Base-by-base conservation (phyloP, 106 monocot genomes). In the Allium cepa region DNA sequence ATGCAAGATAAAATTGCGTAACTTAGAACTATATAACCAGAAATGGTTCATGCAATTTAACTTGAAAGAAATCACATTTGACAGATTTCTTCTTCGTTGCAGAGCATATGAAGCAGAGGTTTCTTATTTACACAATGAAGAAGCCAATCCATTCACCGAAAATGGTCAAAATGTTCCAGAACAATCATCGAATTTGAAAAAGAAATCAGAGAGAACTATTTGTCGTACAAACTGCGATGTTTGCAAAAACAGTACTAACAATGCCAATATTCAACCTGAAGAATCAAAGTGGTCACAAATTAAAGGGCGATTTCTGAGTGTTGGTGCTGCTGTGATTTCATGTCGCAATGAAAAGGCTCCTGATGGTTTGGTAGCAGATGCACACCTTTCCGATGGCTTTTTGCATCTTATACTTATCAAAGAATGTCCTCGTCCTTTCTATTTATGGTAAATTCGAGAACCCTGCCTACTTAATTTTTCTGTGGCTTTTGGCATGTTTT, bases 271-370 rank as follows among this genome's bases (percentile, higher is more conserved):
- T 60, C 59, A 69, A 59, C 49, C 63, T 60, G 70, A 73, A 57
- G 76, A 82, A 63, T 53, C 70, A 48, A 87, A 72, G 62, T 94
- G 94, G 94, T 26, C 69, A 49, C 56, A 49, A 59, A 75, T 69
- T 48, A 83, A 91, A 57, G 94, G 94, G 17, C 81, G 73, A 47
- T 94, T 80, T 61, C 78, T 91, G 63, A 90, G 94, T 68, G 70
- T 94, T 73, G 94, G 94, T 62, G 94, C 82, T 45, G 94, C 94
- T 9, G 68, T 94, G 27, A 94, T 94, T 58, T 94, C 94, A 27
- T 94, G 94, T 65, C 90, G 94, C 28, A 94, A 94, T 76, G 94
- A 85, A 81, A 85, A 77, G 73, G 87, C 94, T 53, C 94, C 94
- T 63, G 85, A 94, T 79, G 94, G 94, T 74, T 71, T 94, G 46